Percentiles rank a stretch among this genome's conserved stretches.
Evolutionary conservation across 2,329 filamentous ascomycete species (phyloP).

Genomic region (Arthrobotrys pseudoclavata): DNA sequence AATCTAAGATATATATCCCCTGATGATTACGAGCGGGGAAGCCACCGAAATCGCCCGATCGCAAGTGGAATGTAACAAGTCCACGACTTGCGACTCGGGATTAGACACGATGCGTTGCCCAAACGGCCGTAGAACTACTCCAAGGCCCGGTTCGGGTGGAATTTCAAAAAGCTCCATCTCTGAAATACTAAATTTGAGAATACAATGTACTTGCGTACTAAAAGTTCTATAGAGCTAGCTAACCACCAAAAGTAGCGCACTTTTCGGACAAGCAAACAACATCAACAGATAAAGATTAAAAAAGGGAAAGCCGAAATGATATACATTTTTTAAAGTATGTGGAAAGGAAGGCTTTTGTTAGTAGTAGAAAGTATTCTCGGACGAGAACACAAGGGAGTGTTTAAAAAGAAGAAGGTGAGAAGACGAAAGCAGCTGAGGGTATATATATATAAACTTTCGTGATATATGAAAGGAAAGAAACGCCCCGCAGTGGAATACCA

Average conservation of each 20-base stretch:
- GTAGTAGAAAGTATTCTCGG: neutral
- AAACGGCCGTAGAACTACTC: no score
- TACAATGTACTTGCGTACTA: conserved; percentile 7
- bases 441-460: conserved; percentile 27
- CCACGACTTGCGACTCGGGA: no score
- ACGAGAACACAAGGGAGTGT: neutral
- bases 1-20: no score
- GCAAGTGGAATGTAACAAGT: no score
- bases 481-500: conserved; percentile 9
- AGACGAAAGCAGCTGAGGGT: conserved; percentile 14
- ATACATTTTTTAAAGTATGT: conserved; percentile 10
- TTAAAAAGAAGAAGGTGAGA: neutral
- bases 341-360: conserved; percentile 13
- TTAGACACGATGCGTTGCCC: no score
- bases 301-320: conserved; percentile 8
- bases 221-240: conserved; percentile 9
- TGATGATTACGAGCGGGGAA: no score
- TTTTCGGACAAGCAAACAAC: neutral
- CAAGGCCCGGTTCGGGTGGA: no score
- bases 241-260: neutral
- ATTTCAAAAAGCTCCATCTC: neutral
- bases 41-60: no score
- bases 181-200: neutral
- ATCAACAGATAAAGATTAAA: neutral
- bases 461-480: conserved; percentile 12